Percentiles rank a stretch among this genome's conserved stretches.
phyloP scores from a whole-genome alignment of 2,329 filamentous ascomycete genomes.

The Polytolypa hystricis region DNA sequence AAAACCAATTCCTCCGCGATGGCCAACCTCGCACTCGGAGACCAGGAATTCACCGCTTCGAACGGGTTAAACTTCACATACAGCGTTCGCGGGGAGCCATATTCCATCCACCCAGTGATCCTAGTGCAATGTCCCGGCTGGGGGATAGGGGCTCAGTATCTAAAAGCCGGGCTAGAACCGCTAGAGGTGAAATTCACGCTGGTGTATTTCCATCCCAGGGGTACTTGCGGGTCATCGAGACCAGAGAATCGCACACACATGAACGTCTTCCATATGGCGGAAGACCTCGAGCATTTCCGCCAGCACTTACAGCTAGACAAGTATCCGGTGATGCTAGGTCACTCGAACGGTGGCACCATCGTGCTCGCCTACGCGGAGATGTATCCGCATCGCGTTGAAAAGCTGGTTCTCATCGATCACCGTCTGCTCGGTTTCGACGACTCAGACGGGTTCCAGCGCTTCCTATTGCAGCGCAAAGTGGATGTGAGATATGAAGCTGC shows the following conservation, averaged over 20 bases:
- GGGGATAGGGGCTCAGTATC: conserved; percentile 16
- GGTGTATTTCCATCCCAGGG: conserved; percentile 19
- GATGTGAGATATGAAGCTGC: conserved; percentile 12
- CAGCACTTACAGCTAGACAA: conserved; percentile 13
- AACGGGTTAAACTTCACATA: conserved; percentile 14
- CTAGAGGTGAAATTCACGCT: conserved; percentile 13
- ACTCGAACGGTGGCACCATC: conserved; percentile 20
- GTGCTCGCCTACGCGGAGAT: conserved; percentile 18
- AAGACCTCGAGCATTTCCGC: conserved; percentile 19
- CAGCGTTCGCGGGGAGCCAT: conserved; percentile 8
- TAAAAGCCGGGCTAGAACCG: conserved; percentile 12
- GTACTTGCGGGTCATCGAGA: conserved; percentile 14
- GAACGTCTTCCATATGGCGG: conserved; percentile 15
- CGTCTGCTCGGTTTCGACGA: conserved; percentile 15
- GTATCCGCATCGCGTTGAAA: conserved; percentile 15
- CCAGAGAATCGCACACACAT: conserved; percentile 11
- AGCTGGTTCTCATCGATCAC: conserved; percentile 16
- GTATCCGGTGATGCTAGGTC: conserved; percentile 15
- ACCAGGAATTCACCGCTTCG: conserved; percentile 12
- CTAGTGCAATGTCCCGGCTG: conserved; percentile 18
- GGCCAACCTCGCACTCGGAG: conserved; percentile 8
- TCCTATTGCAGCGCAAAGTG: conserved; percentile 7
- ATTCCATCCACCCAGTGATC: conserved; percentile 8
- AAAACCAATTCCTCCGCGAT: too few species aligned
- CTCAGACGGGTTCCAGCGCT: neutral